Base-by-base conservation (phyloP, 805 yeast species). In the Candida silvicultrix region DNA sequence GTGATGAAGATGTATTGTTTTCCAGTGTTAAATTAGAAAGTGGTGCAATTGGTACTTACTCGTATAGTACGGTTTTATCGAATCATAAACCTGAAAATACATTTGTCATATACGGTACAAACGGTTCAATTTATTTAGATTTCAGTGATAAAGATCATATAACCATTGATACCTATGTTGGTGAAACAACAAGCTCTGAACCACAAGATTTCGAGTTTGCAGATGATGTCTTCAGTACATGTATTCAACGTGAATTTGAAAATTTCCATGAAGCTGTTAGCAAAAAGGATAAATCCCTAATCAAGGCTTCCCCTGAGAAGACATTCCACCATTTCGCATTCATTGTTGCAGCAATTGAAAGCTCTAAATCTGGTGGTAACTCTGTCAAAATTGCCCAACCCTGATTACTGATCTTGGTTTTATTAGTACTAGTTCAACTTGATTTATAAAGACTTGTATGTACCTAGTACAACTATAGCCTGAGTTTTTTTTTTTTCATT, bases 271-370 rank as follows among this genome's bases (percentile, higher is more conserved):
- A 73, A 38, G 87, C 88, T 15, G 82, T 83, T 18, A 52, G 57
- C 18, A 66, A 70, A 42, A 74, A 76, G 49, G 85, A 84, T 59
- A 83, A 83, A 63, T 53, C 66, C 3, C 48, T 74, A 42, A 65
- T 81, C 43, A 65, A 59, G 35, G 77, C 76, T 41, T 71, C 81
- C 12, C 92, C 95, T 19, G 81, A 76, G 49, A 76, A 72, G 51
- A 87, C 92, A 7, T 89, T 85, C 80, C 96, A 88, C 64, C 97
- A 89, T 63, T 78, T 89, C 63, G 95, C 96, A 5, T 76, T 85
- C 54, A 78, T 89, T 46, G 94, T 77, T 44, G 97, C 96, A 19
- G 84, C 86, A 47, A 66, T 89, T 25, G 81, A 83, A 51, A 80
- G 89, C 49, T 77, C 85, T 37, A 57, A 67, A 19, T 60, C 69